These are phyloP conservation scores for Chrysosphaeria jannelii DNA, from an alignment of 2,329 filamentous ascomycete genomes.

Conservation along the genomic window DNA sequence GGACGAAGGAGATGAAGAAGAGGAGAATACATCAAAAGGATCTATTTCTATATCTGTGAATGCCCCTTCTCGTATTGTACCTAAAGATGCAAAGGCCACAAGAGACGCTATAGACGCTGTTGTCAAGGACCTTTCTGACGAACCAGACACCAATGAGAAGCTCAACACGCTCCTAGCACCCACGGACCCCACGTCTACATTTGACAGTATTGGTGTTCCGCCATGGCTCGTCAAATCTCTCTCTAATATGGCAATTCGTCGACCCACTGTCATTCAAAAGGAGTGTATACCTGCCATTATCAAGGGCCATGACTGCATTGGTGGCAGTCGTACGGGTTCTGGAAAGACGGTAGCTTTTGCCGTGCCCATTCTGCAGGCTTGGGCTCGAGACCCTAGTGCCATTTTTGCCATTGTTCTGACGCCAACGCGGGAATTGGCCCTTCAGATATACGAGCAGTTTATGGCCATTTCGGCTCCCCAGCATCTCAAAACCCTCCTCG, in stretches of 20 bases:
- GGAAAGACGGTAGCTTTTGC: conserved; percentile 95
- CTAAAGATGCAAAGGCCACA: conserved; percentile 2
- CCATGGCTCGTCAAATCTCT: conserved; percentile 78
- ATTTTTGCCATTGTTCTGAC: conserved; percentile 79
- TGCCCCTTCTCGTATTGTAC: conserved; percentile 22
- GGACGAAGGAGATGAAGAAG: conserved; percentile 3
- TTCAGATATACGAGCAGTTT: conserved; percentile 92
- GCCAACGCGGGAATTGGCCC: conserved; percentile 66
- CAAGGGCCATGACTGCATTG: conserved; percentile 76
- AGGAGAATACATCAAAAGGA: conserved; percentile 5
- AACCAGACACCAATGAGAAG: conserved; percentile 1
- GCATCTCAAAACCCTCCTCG: conserved; percentile 59
- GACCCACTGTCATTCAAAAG: conserved; percentile 77
- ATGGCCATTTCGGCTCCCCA: conserved; percentile 74
- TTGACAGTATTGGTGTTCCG: conserved; percentile 39
- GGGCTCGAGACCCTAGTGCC: conserved; percentile 72
- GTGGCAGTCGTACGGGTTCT: conserved; percentile 77
- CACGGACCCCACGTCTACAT: conserved; percentile 28
- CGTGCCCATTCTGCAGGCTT: conserved; percentile 76
- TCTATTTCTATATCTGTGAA: conserved; percentile 14
- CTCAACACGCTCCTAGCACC: conserved; percentile 15
- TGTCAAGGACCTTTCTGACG: conserved; percentile 1
- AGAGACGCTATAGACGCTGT: conserved; percentile 1
- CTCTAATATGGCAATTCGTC: conserved; percentile 44
- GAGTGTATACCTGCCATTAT: conserved; percentile 81